These are phyloP conservation scores for Aspergillus fijiensis DNA, from an alignment of 2,329 filamentous ascomycete species.

Conservation along the genomic window DNA sequence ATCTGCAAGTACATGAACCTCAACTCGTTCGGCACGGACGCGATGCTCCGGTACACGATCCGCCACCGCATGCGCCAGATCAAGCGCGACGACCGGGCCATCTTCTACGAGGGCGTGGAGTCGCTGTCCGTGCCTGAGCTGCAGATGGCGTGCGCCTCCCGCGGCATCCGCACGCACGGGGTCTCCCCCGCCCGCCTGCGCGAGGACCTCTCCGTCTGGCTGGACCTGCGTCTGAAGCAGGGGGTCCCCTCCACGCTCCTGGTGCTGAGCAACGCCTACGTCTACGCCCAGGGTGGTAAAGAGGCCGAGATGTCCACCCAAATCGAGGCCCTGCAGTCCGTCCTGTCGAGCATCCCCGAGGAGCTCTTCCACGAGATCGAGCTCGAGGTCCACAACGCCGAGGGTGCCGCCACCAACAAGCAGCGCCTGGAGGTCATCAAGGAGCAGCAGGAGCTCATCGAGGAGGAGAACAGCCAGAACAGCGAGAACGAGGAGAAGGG, in stretches of 20 bases:
- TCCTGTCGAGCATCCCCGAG: conserved; percentile 91
- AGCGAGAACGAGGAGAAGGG: conserved; percentile 74
- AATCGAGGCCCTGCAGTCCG: conserved; percentile 88
- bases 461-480: conserved; percentile 93
- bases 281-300: conserved; percentile 77
- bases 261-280: conserved; percentile 95
- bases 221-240: conserved; percentile 88
- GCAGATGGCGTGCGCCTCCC: conserved; percentile 85
- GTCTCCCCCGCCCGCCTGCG: conserved; percentile 84
- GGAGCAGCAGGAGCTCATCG: conserved; percentile 97
- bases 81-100: conserved; percentile 94
- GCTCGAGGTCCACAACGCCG: conserved; percentile 93
- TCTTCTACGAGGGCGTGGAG: conserved; percentile 89
- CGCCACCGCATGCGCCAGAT: conserved; percentile 98
- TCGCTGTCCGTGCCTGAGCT: conserved; percentile 90
- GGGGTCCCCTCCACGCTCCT: conserved; percentile 95
- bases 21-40: conserved; percentile 94
- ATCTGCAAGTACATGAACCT: conserved; percentile 99
- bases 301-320: conserved; percentile 81
- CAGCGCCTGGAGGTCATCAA: conserved; percentile 96
- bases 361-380: conserved; percentile 99
- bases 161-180: conserved; percentile 88
- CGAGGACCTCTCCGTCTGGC: conserved; percentile 88
- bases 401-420: conserved; percentile 97
- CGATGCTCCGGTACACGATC: conserved; percentile 95